phyloP scores from a whole-genome alignment of 768 basidiomycete species.

The Leccinum subgranulosum region DNA sequence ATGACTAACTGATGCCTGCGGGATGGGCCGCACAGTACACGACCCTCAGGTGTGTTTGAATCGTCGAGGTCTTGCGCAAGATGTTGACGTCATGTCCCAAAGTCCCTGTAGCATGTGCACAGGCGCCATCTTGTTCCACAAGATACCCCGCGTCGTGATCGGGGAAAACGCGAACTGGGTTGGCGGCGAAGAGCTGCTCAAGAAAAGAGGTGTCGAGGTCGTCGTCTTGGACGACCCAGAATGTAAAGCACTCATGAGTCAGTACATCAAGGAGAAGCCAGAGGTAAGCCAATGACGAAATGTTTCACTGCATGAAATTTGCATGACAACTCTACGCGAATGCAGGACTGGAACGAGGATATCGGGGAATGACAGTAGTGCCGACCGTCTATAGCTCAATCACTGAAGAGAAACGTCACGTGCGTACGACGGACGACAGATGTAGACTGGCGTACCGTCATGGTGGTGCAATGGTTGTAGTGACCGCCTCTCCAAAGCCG shows the following conservation, averaged over 20 bases:
- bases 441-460: constrained; percentile 12
- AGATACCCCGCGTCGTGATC: constrained; percentile 63
- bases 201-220: constrained; percentile 51
- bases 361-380: constrained; percentile 43
- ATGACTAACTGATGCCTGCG: not conserved
- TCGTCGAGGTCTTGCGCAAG: not conserved
- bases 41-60: constrained; percentile 31
- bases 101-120: constrained; percentile 66
- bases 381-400: constrained; percentile 6
- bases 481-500: constrained; percentile 33
- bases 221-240: constrained; percentile 44
- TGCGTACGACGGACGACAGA: not conserved
- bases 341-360: constrained; percentile 58
- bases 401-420: not conserved
- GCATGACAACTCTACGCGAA: constrained; percentile 12
- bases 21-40: constrained; percentile 30
- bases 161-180: constrained; percentile 57
- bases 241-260: constrained; percentile 53
- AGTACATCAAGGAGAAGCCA: constrained; percentile 55
- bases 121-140: constrained; percentile 60
- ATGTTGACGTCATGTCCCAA: not conserved
- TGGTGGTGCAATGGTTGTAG: constrained; percentile 23
- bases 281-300: constrained; percentile 35
- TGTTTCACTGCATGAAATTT: constrained; percentile 5
- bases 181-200: constrained; percentile 54